A percentile compares a stretch with the other conserved stretches of the same genome.
Evolutionary conservation across 2,329 filamentous ascomycete species (phyloP).

Genomic region (Ophiobolus disseminans): DNA sequence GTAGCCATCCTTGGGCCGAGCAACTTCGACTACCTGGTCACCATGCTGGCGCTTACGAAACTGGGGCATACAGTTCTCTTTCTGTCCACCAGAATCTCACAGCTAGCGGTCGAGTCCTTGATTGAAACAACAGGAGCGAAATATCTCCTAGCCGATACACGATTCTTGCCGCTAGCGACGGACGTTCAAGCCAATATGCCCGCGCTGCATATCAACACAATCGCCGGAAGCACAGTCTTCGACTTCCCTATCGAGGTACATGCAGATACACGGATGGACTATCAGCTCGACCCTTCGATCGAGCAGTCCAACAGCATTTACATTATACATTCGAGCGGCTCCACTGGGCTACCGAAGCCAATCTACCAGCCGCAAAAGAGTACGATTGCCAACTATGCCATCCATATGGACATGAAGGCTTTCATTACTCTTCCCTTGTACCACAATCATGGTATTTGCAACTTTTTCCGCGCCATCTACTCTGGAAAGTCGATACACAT

Average conservation of each 20-base stretch:
- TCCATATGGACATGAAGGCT: slow-evolving; percentile 29
- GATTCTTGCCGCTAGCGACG: slow-evolving; percentile 44
- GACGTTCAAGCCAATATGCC: slow-evolving; percentile 16
- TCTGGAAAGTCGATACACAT: slow-evolving; percentile 33
- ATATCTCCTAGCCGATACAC: slow-evolving; percentile 29
- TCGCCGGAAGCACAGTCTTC: slow-evolving; percentile 18
- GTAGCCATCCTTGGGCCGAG: slow-evolving; percentile 63
- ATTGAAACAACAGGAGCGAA: slow-evolving; percentile 32
- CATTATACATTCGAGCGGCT: slow-evolving; percentile 46
- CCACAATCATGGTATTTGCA: slow-evolving; percentile 37
- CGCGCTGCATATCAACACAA: slow-evolving; percentile 16
- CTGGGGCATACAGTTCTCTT: slow-evolving; percentile 64
- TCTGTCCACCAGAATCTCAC: slow-evolving; percentile 62
- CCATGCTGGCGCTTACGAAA: slow-evolving; percentile 62
- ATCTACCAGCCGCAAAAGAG: slow-evolving; percentile 64
- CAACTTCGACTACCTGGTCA: slow-evolving; percentile 63
- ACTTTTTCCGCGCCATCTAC: slow-evolving; percentile 34
- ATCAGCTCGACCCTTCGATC: slow-evolving; percentile 25
- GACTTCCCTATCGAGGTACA: slow-evolving; percentile 34
- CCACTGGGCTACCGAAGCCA: slow-evolving; percentile 68
- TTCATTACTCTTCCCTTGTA: slow-evolving; percentile 34
- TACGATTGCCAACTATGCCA: slow-evolving; percentile 28
- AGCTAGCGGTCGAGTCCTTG: slow-evolving; percentile 59
- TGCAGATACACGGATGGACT: slow-evolving; percentile 33
- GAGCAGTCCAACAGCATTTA: slow-evolving; percentile 28